Base-by-base conservation (phyloP, 371 early-diverging fungal genomes). In the Parasitella parasitica region DNA sequence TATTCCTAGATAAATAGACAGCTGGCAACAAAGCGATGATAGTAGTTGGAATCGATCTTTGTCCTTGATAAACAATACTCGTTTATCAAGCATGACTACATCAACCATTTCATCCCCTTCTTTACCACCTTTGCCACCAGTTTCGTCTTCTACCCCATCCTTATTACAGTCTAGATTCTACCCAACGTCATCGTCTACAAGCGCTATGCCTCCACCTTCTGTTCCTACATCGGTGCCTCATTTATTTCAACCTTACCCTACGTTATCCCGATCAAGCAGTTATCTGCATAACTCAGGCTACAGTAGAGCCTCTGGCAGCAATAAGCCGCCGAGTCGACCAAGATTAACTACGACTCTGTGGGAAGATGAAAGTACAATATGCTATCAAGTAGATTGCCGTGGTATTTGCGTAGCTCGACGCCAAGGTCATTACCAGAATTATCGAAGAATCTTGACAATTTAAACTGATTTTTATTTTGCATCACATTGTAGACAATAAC, bases 291-390 rank as follows among this genome's bases (percentile, higher is more conserved):
- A 52, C n/a, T 36, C 13, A 34, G 12, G n/a, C 11, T 52, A 35
- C 12, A 52, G 18, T 6, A 18, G 26, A 15, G 20, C 37, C 6
- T 26, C 35, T 35, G n/a, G 27, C 3, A 37, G 3, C 15, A 6
- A 37, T 26, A 27, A 37, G 6, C 38, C 37, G 9, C 16, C 28
- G 1, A 16, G 24, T n/a, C 78, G 83, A 64, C 76, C 86, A 39
- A 76, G 76, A 59, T 77, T 92, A 35, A 89, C 91, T 2, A 88
- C 91, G 1, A 89, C 90, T 5, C 73, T 91, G 37, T 92, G 93
- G 93, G 93, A 91, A 62, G 93, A 92, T 73, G 91, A 92, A 70
- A 83, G 80, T 20, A 91, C 91, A 5, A 71, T 88, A 49, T 91
- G 90, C 57, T 92, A 85, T 63, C 93, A 91, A 58, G 89, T 92